A percentile compares a stretch with the other conserved stretches of the same genome.
phyloP scores from a whole-genome alignment of 2,329 filamentous ascomycete genomes.

The Sporothrix pallida region DNA sequence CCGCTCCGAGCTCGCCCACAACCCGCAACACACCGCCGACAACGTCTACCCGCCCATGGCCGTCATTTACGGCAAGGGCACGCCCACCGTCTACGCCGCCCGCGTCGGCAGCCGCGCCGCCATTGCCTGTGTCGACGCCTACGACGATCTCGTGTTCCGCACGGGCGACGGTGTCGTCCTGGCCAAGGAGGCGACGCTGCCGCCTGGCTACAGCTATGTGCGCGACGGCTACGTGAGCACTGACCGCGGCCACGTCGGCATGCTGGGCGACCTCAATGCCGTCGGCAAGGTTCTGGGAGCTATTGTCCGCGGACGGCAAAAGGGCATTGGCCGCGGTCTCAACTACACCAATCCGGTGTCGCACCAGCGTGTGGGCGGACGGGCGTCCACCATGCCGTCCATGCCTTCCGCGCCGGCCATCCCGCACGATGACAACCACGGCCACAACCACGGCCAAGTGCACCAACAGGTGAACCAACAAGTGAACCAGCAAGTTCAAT shows the following conservation, averaged over 20 bases:
- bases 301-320: constrained; percentile 68
- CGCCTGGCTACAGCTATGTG: constrained; percentile 75
- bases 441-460: neutral
- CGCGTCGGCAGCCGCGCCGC: constrained; percentile 74
- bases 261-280: constrained; percentile 83
- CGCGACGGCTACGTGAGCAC: constrained; percentile 76
- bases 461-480: no score
- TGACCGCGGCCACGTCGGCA: constrained; percentile 84
- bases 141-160: constrained; percentile 85
- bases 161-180: constrained; percentile 89
- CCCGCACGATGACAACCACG: neutral
- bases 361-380: neutral
- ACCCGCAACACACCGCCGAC: constrained; percentile 60
- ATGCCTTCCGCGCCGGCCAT: neutral
- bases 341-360: neutral
- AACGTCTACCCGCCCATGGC: constrained; percentile 83
- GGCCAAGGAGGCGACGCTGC: constrained; percentile 83
- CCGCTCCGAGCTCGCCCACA: constrained; percentile 73
- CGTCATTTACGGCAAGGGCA: constrained; percentile 84
- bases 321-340: constrained; percentile 71
- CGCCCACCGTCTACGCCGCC: constrained; percentile 83
- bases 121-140: constrained; percentile 77
- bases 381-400: neutral
- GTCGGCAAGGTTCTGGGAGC: constrained; percentile 77
- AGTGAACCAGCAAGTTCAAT: no score